These are phyloP conservation scores for Pezicula radicicola DNA, from an alignment of 2,329 filamentous ascomycete genomes.

Conservation along the genomic window DNA sequence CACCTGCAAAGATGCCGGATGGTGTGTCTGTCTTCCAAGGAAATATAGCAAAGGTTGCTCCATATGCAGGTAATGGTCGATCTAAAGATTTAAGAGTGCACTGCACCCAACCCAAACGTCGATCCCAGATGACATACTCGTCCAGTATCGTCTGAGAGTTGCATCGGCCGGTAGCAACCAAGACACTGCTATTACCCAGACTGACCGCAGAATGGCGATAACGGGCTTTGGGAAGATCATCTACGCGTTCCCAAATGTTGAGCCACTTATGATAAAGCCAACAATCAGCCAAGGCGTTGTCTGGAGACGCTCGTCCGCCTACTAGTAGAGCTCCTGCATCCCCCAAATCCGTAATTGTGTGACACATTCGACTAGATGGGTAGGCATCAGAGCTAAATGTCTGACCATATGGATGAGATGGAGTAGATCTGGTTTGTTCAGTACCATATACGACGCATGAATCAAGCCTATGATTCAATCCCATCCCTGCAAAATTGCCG, in stretches of 20 bases:
- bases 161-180: constrained; percentile 26
- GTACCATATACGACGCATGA: constrained; percentile 45
- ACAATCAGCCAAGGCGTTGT: constrained; percentile 65
- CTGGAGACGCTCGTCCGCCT: constrained; percentile 78
- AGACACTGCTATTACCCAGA: constrained; percentile 47
- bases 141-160: constrained; percentile 20
- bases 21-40: constrained; percentile 14
- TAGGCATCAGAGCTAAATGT: constrained; percentile 20
- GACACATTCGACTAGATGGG: constrained; percentile 62
- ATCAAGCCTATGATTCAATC: constrained; percentile 35
- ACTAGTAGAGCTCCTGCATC: constrained; percentile 59
- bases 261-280: constrained; percentile 64
- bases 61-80: constrained; percentile 14
- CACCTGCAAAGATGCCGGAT: constrained; percentile 67
- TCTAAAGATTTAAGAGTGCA: constrained; percentile 14
- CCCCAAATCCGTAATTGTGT: constrained; percentile 68
- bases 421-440: background rate
- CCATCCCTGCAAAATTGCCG: constrained; percentile 30
- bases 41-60: constrained; percentile 15
- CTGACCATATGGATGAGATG: background rate
- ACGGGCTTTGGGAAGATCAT: constrained; percentile 65
- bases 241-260: constrained; percentile 57
- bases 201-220: constrained; percentile 70
- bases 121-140: constrained; percentile 25
- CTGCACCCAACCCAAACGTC: constrained; percentile 22